Base-by-base conservation (phyloP, 2,329 filamentous ascomycete genomes). In the Pseudogymnoascus sp. region DNA sequence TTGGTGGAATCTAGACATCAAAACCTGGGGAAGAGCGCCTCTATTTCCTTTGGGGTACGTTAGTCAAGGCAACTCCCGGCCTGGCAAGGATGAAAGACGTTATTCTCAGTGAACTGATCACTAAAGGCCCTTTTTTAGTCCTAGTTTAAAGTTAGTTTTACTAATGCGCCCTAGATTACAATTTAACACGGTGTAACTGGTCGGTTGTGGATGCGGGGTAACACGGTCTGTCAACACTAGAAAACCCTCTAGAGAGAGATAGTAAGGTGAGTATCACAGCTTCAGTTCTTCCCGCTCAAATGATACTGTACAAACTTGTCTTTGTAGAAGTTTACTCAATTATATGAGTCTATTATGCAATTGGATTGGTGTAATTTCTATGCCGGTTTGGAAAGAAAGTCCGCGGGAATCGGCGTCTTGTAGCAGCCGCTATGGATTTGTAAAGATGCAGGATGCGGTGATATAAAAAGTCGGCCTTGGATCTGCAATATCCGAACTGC, bases 321-420 rank as follows among this genome's bases (percentile, higher is more conserved):
- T 57, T 1, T 57, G 26, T 34, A 31, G 23, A 31, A 16, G 47
- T 54, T 26, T 54, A 31, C 31, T 54, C 47, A 31, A 11, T 16
- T 31, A 12, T 57, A 57, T 18, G 7, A 18, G 29, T 57, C 47
- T 18, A 18, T 57, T 21, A 26, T 57, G 29, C 2, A 18, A 57
- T 57, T 57, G n/a, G 47, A 34, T 57, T 57, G 47, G 47, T 57
- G 47, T 26, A 57, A 57, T 57, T 57, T 57, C 8, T 57, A 57
- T 57, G 14, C 10, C 12, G 4, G n/a, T 12, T 34, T 57, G n/a
- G 29, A 34, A 57, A 57, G 47, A 57, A 57, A 57, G 26, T 26
- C 47, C n/a, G 5, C 5, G n/a, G 29, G 29, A 57, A 34, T 57
- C n/a, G 47, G 26, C 29, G 10, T 57, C 29, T 51, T 29, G 45